These are phyloP conservation scores for Meyerozyma guilliermondii DNA, from an alignment of 1,139 yeast genomes.

Conservation along the genomic window DNA sequence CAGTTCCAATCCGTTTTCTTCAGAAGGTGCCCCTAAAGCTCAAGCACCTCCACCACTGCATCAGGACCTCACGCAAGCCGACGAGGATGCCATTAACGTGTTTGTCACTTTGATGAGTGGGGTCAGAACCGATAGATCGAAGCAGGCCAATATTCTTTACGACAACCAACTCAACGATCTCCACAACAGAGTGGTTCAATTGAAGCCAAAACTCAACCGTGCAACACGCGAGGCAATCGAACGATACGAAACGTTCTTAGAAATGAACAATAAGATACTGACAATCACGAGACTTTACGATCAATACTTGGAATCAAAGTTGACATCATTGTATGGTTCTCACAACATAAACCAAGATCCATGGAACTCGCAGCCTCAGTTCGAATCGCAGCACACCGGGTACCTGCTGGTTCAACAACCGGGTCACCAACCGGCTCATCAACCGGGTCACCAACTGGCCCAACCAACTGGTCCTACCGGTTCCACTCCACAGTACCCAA, in stretches of 20 bases:
- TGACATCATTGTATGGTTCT: constrained; percentile 43
- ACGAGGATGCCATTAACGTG: constrained; percentile 63
- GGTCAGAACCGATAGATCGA: constrained; percentile 44
- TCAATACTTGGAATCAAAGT: constrained; percentile 65
- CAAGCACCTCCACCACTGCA: constrained; percentile 7
- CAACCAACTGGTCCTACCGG: neutral
- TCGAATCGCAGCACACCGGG: neutral
- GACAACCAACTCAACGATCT: constrained; percentile 61
- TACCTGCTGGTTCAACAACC: neutral
- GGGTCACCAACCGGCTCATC: neutral
- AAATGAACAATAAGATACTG: constrained; percentile 76
- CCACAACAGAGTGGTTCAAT: constrained; percentile 56
- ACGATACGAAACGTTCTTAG: constrained; percentile 67
- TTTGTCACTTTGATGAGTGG: constrained; percentile 64
- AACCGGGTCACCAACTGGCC: neutral
- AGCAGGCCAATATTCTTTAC: constrained; percentile 48
- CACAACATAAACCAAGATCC: constrained; percentile 17
- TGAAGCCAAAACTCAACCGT: constrained; percentile 72
- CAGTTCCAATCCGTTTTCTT: constrained; percentile 11
- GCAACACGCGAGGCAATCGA: constrained; percentile 59
- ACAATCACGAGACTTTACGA: constrained; percentile 79
- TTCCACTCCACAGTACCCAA: neutral
- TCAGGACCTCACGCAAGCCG: constrained; percentile 48
- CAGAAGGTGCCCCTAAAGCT: constrained; percentile 7
- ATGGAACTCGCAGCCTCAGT: constrained; percentile 1